phyloP scores from a whole-genome alignment of 2,329 filamentous ascomycete genomes.

The Thermothelomyces thermophilus region DNA sequence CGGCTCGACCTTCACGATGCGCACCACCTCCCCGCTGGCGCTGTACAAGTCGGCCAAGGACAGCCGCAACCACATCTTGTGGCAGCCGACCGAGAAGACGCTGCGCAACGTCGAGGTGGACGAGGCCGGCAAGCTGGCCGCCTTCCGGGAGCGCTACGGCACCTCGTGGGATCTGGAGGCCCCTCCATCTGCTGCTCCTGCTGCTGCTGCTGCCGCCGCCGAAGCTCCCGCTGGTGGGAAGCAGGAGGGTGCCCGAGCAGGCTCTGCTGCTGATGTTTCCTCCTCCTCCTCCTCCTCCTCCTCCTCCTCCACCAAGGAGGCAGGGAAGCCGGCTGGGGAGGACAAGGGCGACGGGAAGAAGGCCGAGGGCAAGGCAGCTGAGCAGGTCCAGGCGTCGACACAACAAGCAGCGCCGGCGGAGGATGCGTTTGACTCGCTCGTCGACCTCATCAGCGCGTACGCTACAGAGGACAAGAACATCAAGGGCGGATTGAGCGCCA shows the following conservation, averaged over 20 bases:
- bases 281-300: no score
- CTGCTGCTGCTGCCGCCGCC: slow-evolving; percentile 24
- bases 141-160: slow-evolving; percentile 81
- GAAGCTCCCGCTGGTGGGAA: slow-evolving; percentile 22
- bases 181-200: slow-evolving; percentile 25
- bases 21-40: slow-evolving; percentile 64
- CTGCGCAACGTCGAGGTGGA: slow-evolving; percentile 88
- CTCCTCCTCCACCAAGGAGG: no score
- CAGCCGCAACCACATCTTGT: slow-evolving; percentile 79
- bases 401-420: slow-evolving; percentile 12
- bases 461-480: slow-evolving; percentile 35
- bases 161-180: slow-evolving; percentile 65
- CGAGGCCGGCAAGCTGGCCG: slow-evolving; percentile 81
- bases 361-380: slow-evolving; percentile 25
- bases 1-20: slow-evolving; percentile 74
- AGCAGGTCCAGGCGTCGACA: no score
- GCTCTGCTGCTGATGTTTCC: slow-evolving; percentile 26
- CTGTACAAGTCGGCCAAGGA: slow-evolving; percentile 65
- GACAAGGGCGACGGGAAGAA: slow-evolving; percentile 23
- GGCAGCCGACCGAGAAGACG: slow-evolving; percentile 80
- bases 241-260: slow-evolving; percentile 29
- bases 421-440: slow-evolving; percentile 34
- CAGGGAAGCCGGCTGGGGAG: slow-evolving; percentile 13
- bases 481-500: slow-evolving; percentile 34
- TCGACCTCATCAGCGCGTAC: slow-evolving; percentile 49